Conservation (phyloP, 495 filamentous ascomycete species). For the Astrocystis sublimbata region DNA sequence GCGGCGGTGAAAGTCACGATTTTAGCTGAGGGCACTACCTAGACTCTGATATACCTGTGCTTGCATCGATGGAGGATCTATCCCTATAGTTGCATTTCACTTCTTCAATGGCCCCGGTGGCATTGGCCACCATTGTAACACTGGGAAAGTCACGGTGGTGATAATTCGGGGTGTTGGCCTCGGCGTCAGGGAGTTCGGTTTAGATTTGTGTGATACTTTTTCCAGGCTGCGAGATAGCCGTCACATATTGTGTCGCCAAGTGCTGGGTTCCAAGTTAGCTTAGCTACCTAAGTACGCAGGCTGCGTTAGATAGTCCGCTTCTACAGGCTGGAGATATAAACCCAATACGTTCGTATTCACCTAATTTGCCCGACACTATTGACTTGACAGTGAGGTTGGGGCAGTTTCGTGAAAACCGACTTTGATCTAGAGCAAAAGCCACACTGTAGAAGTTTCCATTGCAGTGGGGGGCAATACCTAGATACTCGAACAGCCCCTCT, state of each 20-base stretch:
- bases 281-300: not conserved
- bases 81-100: constrained; percentile 3
- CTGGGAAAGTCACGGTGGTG: not conserved
- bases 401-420: not conserved
- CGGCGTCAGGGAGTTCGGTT: constrained; percentile 8
- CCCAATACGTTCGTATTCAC: not conserved
- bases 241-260: not conserved
- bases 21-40: not conserved
- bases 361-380: too few species aligned
- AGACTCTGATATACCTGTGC: constrained; percentile 2
- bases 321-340: not conserved
- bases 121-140: constrained; percentile 20
- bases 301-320: constrained; percentile 5
- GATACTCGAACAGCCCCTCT: too few species aligned
- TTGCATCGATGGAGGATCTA: not conserved
- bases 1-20: not conserved
- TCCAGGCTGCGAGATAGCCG: not conserved
- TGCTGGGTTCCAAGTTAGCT: too few species aligned
- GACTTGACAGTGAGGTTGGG: too few species aligned
- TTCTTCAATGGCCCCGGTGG: constrained; percentile 17
- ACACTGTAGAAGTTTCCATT: too few species aligned
- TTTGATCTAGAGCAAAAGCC: too few species aligned
- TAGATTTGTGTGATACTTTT: not conserved
- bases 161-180: not conserved
- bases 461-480: too few species aligned